Evolutionary conservation across 2,329 filamentous ascomycete genomes (phyloP), one percentile per base, ranked within the genome.

Genomic region (Aspergillus flavus): DNA sequence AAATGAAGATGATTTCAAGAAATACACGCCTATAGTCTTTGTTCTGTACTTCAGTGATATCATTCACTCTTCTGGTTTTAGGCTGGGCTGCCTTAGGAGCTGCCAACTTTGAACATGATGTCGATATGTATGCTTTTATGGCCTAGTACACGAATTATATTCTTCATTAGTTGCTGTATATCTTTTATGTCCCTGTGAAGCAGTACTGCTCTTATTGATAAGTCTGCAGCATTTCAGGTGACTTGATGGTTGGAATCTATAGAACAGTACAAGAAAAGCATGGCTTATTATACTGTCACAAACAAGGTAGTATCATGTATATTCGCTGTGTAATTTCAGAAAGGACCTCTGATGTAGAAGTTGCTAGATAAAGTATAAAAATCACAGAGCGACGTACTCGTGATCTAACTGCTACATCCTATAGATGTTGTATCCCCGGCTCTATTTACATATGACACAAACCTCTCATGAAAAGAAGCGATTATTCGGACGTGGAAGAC

Each of bases 401-500:
- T 30, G 16, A 52, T 30, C 16, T 52, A n/a, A 9, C 28, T 50
- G 23, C 46, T 28, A 4, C 43, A 21, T 46, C 10, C 11, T 2
- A 4, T 6, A 23, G 43, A 46, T 46, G n/a, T 2, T 7, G 23
- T 46, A 23, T 12, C 41, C 41, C n/a, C 3, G 39, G 16, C 39
- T 43, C 46, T 32, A 32, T n/a, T 28, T 12, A 32, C 12, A 46
- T 52, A 45, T 26, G 21, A 11, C 16, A 10, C 23, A 10, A 46
- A 14, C 23, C 11, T 36, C 54, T 63, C 16, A 63, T 11, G 34
- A 43, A 30, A 80, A 80, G 59, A 80, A 81, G 9, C 68, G 75
- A 62, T 80, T 81, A 59, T 69, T 72, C 1, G 84, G 84, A 26
- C 83, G 73, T 11, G 81, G 79, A 36, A 87, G 77, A 5, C 84